phyloP scores from a whole-genome alignment of 352 stramenopile genomes.

The Thalassiosira pacifica region DNA sequence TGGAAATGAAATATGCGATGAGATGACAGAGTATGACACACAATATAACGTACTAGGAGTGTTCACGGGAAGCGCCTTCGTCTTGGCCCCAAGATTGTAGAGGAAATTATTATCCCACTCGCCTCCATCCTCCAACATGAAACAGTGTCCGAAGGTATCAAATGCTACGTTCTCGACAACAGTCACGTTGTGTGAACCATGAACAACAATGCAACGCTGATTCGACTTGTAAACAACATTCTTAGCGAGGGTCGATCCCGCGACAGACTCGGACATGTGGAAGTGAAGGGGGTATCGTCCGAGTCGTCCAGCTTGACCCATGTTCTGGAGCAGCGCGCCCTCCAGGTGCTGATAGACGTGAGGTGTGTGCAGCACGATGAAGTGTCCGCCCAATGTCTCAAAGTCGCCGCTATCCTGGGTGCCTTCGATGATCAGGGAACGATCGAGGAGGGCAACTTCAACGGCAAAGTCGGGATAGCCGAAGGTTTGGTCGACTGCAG shows the following conservation, averaged over 20 bases:
- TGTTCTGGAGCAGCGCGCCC: conserved; percentile 55
- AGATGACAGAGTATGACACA: background rate
- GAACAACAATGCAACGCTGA: conserved; percentile 72
- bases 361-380: conserved; percentile 51
- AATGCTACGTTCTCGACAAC: conserved; percentile 76
- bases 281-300: too few species aligned
- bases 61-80: background rate
- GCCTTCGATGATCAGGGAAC: conserved; percentile 82
- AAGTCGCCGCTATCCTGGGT: conserved; percentile 19
- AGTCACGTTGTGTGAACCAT: conserved; percentile 65
- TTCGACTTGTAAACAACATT: conserved; percentile 65
- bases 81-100: conserved; percentile 74
- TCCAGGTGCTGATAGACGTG: conserved; percentile 55
- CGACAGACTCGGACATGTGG: conserved; percentile 31
- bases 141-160: conserved; percentile 69
- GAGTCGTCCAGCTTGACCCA: conserved; percentile 37
- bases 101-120: conserved; percentile 83
- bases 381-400: conserved; percentile 34
- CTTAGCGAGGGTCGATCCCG: conserved; percentile 46
- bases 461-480: conserved; percentile 77
- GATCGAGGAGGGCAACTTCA: conserved; percentile 83
- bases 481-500: conserved; percentile 31
- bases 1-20: too few species aligned
- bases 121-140: conserved; percentile 82
- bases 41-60: background rate